Evolutionary conservation across 192 early-diverging fungal genomes (phyloP), one percentile per base, ranked within the genome.

Genomic region (Podila epicladia): DNA sequence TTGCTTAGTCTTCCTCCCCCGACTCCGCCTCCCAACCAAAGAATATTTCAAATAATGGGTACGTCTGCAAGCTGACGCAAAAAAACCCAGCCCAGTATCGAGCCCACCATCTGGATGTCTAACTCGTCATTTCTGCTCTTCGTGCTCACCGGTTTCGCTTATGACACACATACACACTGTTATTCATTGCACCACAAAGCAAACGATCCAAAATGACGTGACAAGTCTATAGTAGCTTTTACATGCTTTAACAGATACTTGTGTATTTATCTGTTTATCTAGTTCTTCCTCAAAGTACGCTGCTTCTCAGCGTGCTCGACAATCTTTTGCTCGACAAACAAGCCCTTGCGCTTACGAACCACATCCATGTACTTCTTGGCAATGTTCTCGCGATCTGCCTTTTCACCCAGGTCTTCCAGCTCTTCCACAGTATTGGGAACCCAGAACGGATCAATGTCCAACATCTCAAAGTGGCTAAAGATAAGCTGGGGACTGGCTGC

Each of bases 401-500:
- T 99, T 62, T 97, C 97, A 37, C 98, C 97, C 63, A 99, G 74
- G 80, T 99, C 98, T 80, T 99, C 98, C 64, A 99, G 85, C 84
- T 99, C 97, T 83, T 98, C 97, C 70, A 97, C 92, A 5, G 98
- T 99, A 7, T 92, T 95, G 8, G 98, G 98, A 7, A 97, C 97
- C 98, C 97, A 99, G 88, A 97, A 99, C 17, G 98, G 98, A 82
- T 99, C 97, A 58, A 90, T 85, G 59, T 99, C 94, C 50, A 99
- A 82, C 60, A 94, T 80, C 79, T 98, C 97, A 82, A 96, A 99
- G 33, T 97, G 97, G 49, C 88, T 91, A 85, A 98, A 99, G 45
- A 99, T 92, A 31, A 99, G 86, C 72, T 98, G 94, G 3, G 98
- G 98, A 68, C 91, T 94, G 11, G 98, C 98, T 0, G 94, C 95